Evolutionary conservation across 2,329 filamentous ascomycete genomes (phyloP), one percentile per base, ranked within the genome.

Genomic region (Fusarium palustre): DNA sequence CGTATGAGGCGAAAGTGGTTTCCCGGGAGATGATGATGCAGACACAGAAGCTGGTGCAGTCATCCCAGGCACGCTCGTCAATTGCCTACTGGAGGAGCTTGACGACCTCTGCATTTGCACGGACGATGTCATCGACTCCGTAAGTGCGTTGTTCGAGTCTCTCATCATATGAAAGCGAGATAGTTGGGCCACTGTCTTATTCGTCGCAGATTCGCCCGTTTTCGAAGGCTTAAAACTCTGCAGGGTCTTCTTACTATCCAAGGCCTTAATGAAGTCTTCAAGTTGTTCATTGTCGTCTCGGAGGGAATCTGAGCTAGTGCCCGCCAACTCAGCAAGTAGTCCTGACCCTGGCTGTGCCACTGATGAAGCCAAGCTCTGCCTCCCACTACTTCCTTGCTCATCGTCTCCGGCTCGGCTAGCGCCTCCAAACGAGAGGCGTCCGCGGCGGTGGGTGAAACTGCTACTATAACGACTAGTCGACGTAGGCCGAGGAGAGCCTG

Each of bases 71-170:
- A 89, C 85, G 66, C 87, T 88, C 12, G 84, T 81, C 48, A 90
- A 74, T 59, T 89, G 87, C 30, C 87, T 81, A 69, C 87, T 90
- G 0, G 87, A 90, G 1, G 94, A 92, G 61, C 88, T 92, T 7
- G 92, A 93, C 1, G 93, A 96, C 39, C 92, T 88, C 47, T 97
- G 92, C 59, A 97, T 82, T 72, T 97, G 88, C 74, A 94, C 87
- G 0, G 95, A 98, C 1, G 93, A 96, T 30, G 93, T 93, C 86
- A 99, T 93, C 1, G 94, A 97, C 55, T 99, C 96, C 0, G 93
- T 97, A 41, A 99, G 85, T 7, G 89, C 92, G 58, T 93, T 92
- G 75, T 97, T 94, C 1, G 93, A 94, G 64, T 97, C 95, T 69
- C 89, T 88, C 92, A 98, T 95, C 61, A 88, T 87, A 74, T 96